Evolutionary conservation across 2,329 filamentous ascomycete genomes (phyloP).

Genomic region (Aspergillus ibericus): DNA sequence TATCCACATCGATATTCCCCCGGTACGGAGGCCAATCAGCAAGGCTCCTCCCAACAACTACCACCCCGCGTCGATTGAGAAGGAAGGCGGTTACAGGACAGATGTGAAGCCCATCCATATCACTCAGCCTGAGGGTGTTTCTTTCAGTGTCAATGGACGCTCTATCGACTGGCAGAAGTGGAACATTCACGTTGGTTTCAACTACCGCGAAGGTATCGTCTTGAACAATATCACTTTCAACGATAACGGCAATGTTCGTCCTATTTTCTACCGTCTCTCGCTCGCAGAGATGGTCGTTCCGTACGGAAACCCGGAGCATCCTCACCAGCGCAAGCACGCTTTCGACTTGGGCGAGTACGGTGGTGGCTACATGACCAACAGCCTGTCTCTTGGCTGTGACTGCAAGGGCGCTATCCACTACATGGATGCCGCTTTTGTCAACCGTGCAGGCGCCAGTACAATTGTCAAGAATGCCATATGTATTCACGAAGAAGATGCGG

Average conservation of each 20-base stretch:
- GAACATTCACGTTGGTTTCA: constrained; percentile 91
- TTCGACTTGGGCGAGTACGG: constrained; percentile 51
- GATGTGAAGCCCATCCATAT: constrained; percentile 86
- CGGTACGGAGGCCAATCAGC: constrained; percentile 72
- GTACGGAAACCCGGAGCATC: constrained; percentile 50
- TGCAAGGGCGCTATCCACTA: constrained; percentile 71
- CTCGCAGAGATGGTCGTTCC: constrained; percentile 77
- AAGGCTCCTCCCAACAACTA: constrained; percentile 76
- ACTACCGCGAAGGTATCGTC: constrained; percentile 88
- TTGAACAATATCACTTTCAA: constrained; percentile 88
- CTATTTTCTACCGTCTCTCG: constrained; percentile 85
- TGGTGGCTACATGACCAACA: constrained; percentile 52
- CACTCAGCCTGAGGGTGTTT: constrained; percentile 84
- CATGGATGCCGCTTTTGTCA: constrained; percentile 82
- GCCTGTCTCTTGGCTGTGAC: constrained; percentile 47
- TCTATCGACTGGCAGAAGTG: constrained; percentile 88
- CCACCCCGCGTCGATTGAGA: constrained; percentile 69
- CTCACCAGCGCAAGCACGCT: constrained; percentile 51
- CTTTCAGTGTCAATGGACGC: constrained; percentile 73
- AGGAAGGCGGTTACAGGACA: constrained; percentile 71
- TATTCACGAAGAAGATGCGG: constrained; percentile 90
- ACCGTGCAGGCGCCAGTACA: constrained; percentile 69
- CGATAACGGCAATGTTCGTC: constrained; percentile 73
- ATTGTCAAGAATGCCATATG: constrained; percentile 93
- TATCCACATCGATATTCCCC: constrained; percentile 80